Conservation (phyloP, 2,329 filamentous ascomycete species). For the Colletotrichum orbiculare region DNA sequence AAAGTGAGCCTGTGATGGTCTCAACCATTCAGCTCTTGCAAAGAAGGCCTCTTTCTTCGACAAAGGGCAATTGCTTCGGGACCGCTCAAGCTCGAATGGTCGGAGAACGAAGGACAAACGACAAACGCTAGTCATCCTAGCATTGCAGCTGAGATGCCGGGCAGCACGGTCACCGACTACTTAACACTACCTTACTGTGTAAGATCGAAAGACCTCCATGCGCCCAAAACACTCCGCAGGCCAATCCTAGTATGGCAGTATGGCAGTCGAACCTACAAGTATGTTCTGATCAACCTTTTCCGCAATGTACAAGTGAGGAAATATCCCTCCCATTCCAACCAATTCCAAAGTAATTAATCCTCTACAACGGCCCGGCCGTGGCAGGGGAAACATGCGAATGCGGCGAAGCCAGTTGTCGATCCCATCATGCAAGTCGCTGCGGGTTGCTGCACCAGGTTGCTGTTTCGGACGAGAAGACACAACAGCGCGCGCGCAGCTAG, state of each 20-base stretch:
- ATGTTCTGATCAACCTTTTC: background rate
- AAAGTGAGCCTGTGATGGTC: too few relatives aligned
- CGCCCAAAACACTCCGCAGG: constrained; percentile 3
- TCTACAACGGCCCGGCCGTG: constrained; percentile 12
- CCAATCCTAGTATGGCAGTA: background rate
- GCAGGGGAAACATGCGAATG: constrained; percentile 17
- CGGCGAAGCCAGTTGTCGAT: constrained; percentile 22
- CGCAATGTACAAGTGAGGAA: constrained; percentile 1
- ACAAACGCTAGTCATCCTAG: background rate
- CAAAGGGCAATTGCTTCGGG: too few relatives aligned
- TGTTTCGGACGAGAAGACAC: constrained; percentile 7
- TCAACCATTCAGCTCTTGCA: too few relatives aligned
- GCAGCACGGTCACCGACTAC: constrained; percentile 5
- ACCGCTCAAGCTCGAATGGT: background rate
- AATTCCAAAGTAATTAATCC: constrained; percentile 21
- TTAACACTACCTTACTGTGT: background rate
- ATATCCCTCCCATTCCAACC: constrained; percentile 4
- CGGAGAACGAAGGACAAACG: background rate
- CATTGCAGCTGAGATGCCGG: background rate
- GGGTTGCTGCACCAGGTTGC: constrained; percentile 9
- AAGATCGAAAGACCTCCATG: constrained; percentile 15
- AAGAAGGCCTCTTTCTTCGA: too few relatives aligned
- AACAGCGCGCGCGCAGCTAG: background rate
- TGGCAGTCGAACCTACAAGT: constrained; percentile 1
- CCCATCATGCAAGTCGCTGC: constrained; percentile 18